phyloP scores from a whole-genome alignment of 2,329 filamentous ascomycete genomes.

The Tolypocladium ovalisporum region DNA sequence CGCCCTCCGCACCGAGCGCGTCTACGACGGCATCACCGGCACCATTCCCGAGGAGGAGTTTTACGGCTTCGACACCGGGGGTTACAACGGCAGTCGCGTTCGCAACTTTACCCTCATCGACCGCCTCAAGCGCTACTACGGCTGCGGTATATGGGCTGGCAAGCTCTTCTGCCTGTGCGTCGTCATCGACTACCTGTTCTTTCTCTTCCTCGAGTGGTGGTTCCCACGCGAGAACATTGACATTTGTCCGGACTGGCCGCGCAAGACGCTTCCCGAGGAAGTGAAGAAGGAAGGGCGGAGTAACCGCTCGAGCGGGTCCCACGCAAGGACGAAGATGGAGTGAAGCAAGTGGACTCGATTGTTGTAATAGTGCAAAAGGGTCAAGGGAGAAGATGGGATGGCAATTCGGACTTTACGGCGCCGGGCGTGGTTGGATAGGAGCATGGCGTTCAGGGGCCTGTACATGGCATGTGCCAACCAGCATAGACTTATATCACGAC shows the following conservation, averaged over 20 bases:
- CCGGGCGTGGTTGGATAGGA: neutral
- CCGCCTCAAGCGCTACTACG: conserved; percentile 89
- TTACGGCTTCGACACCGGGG: conserved; percentile 67
- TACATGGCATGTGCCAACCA: neutral
- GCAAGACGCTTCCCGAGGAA: conserved; percentile 43
- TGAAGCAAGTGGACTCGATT: neutral
- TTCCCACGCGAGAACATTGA: conserved; percentile 82
- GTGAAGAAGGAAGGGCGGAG: conserved; percentile 17
- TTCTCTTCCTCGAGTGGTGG: conserved; percentile 76
- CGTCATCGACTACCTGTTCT: conserved; percentile 87
- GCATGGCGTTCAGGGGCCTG: neutral
- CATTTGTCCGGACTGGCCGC: conserved; percentile 82
- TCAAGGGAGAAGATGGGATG: neutral
- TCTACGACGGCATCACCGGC: conserved; percentile 88
- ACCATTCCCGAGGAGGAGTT: conserved; percentile 79
- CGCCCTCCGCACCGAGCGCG: conserved; percentile 81
- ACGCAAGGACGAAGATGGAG: conserved; percentile 14
- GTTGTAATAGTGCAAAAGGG: neutral
- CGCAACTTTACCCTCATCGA: conserved; percentile 91
- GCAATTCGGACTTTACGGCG: neutral
- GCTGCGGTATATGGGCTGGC: conserved; percentile 95
- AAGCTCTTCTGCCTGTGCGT: conserved; percentile 95
- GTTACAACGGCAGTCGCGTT: conserved; percentile 59
- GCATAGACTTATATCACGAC: neutral
- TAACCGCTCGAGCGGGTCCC: conserved; percentile 22